Evolutionary conservation across 2,329 filamentous ascomycete genomes (phyloP).

Genomic region (Ceratocystiopsis minuta): DNA sequence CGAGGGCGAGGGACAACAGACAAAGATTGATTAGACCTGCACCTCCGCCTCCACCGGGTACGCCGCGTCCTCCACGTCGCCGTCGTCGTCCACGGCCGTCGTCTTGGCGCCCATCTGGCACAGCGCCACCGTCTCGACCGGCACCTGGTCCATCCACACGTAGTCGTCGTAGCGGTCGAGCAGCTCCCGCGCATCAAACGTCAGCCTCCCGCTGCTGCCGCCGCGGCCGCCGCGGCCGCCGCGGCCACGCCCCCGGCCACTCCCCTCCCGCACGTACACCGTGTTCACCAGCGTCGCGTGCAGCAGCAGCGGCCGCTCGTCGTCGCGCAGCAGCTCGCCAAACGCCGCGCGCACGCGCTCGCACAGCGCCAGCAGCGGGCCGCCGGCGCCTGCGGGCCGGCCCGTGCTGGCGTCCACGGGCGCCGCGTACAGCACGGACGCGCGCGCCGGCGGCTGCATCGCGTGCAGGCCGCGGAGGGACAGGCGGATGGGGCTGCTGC

Average conservation of each 20-base stretch:
- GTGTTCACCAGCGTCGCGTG: conserved; percentile 83
- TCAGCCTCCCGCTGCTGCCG: conserved; percentile 16
- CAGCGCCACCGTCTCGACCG: conserved; percentile 54
- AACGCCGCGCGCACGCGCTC: conserved; percentile 36
- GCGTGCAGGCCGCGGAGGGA: conserved; percentile 37
- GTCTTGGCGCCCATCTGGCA: conserved; percentile 64
- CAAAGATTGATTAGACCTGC: no score
- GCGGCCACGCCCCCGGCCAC: conserved; percentile 9
- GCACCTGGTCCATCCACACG: conserved; percentile 51
- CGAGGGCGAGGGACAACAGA: no score
- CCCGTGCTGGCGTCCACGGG: conserved; percentile 32
- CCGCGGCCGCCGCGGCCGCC: conserved; percentile 9
- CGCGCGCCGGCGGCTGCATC: conserved; percentile 37
- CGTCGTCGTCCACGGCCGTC: conserved; percentile 37
- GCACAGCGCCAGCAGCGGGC: conserved; percentile 38
- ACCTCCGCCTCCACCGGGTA: conserved; percentile 37
- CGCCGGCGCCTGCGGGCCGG: conserved; percentile 26
- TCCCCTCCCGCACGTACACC: conserved; percentile 48
- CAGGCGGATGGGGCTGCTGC: conserved; percentile 13
- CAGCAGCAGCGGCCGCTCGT: conserved; percentile 47
- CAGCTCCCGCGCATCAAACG: conserved; percentile 36
- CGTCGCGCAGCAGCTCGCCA: conserved; percentile 34
- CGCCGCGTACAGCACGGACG: conserved; percentile 45
- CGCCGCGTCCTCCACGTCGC: conserved; percentile 28
- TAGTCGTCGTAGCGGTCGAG: conserved; percentile 44